phyloP scores from a whole-genome alignment of 2,329 filamentous ascomycete genomes.

The Mycocentrospora acerina region DNA sequence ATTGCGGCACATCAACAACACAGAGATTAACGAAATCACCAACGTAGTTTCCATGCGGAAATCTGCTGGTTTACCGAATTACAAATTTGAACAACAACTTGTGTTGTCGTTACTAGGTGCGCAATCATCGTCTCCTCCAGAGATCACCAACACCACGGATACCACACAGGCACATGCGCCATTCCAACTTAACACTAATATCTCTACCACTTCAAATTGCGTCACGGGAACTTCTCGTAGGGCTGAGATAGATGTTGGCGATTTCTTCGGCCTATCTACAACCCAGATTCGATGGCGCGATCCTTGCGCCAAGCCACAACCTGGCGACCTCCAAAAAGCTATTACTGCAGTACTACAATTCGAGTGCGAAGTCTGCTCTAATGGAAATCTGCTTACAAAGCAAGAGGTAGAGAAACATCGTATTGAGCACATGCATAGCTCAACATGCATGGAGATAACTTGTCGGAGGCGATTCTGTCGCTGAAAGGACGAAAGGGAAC shows the following conservation, averaged over 20 bases:
- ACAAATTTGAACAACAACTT: slow-evolving; percentile 29
- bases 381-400: slow-evolving; percentile 26
- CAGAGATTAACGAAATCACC: slow-evolving; percentile 27
- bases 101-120: slow-evolving; percentile 24
- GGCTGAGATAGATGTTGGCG: slow-evolving; percentile 3
- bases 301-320: slow-evolving; percentile 10
- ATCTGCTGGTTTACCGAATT: slow-evolving; percentile 15
- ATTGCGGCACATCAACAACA: slow-evolving; percentile 11
- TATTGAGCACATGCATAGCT: slow-evolving; percentile 28
- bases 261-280: slow-evolving; percentile 24
- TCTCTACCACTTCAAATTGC: not conserved
- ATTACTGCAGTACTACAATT: slow-evolving; percentile 13
- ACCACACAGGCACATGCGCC: slow-evolving; percentile 1
- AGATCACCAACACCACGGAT: not conserved
- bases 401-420: slow-evolving; percentile 25
- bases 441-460: slow-evolving; percentile 10
- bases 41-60: slow-evolving; percentile 23
- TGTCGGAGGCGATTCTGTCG: slow-evolving; percentile 33
- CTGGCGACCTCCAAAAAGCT: slow-evolving; percentile 14
- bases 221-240: not conserved
- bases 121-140: slow-evolving; percentile 1
- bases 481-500: slow-evolving; percentile 4
- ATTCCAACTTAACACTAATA: slow-evolving; percentile 20
- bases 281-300: slow-evolving; percentile 29
- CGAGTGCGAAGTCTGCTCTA: slow-evolving; percentile 23